Evolutionary conservation across 345 rosid genomes (phyloP).

Genomic region (Eutrema yunnanense): DNA sequence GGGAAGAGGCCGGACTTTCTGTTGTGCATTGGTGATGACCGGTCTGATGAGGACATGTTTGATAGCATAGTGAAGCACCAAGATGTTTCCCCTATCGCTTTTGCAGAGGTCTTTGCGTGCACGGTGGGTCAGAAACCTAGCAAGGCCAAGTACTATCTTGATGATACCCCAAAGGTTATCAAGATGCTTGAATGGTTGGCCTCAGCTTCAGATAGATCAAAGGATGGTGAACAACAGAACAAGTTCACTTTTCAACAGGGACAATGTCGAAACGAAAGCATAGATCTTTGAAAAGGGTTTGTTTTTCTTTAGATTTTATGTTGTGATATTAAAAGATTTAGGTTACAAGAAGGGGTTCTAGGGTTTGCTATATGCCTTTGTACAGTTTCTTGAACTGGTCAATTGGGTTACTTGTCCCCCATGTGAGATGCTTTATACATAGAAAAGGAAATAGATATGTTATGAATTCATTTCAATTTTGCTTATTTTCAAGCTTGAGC

Average conservation of each 20-base stretch:
- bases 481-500: not conserved
- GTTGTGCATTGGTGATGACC: conserved; percentile 77
- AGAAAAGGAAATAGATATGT: conserved; percentile 26
- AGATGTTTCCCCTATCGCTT: conserved; percentile 32
- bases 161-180: conserved; percentile 57
- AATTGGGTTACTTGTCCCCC: not conserved
- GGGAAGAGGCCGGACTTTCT: conserved; percentile 63
- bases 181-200: conserved; percentile 56
- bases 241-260: conserved; percentile 16
- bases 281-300: conserved; percentile 28
- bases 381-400: conserved; percentile 26
- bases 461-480: conserved; percentile 20
- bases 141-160: conserved; percentile 77
- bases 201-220: conserved; percentile 24
- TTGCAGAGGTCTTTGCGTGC: conserved; percentile 60
- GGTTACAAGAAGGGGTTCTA: conserved; percentile 17
- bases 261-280: conserved; percentile 18
- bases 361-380: conserved; percentile 20
- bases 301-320: conserved; percentile 14
- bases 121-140: conserved; percentile 89
- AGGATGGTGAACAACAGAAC: conserved; percentile 10
- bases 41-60: conserved; percentile 87
- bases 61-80: conserved; percentile 51
- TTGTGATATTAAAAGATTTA: conserved; percentile 26
- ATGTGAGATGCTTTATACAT: conserved; percentile 30